These are phyloP conservation scores for Fusarium guadeloupense DNA, from an alignment of 2,329 filamentous ascomycete species.

Conservation along the genomic window DNA sequence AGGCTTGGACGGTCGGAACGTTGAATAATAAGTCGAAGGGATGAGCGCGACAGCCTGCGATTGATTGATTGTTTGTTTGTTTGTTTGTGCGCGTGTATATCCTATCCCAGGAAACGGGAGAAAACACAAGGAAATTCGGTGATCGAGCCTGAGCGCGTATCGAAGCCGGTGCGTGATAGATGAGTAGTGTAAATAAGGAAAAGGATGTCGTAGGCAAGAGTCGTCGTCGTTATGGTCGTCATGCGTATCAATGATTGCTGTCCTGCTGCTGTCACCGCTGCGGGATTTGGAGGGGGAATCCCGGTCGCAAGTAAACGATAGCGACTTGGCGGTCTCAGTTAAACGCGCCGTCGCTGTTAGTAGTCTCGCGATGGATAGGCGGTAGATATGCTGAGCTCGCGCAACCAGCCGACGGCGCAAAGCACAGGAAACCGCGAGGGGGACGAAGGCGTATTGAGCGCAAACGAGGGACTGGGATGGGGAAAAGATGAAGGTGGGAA, in stretches of 20 bases:
- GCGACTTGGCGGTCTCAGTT: constrained; percentile 16
- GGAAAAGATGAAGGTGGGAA: constrained; percentile 45
- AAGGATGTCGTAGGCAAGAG: constrained; percentile 5
- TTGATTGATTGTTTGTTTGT: constrained; percentile 7
- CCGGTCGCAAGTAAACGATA: constrained; percentile 32
- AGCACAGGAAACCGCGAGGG: constrained; percentile 29
- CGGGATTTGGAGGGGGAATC: constrained; percentile 13
- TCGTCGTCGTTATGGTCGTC: constrained; percentile 17
- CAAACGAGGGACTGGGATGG: constrained; percentile 50
- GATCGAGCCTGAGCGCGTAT: constrained; percentile 10
- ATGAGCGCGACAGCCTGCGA: constrained; percentile 16
- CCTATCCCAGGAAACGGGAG: constrained; percentile 8
- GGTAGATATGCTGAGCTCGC: constrained; percentile 29
- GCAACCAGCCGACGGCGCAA: constrained; percentile 34
- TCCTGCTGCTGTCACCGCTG: constrained; percentile 26
- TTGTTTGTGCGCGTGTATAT: constrained; percentile 13
- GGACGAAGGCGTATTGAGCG: constrained; percentile 38
- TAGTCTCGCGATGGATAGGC: constrained; percentile 18
- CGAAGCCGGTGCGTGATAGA: constrained; percentile 9
- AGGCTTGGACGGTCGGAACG: not conserved
- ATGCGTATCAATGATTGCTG: constrained; percentile 14
- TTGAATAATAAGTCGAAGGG: not conserved
- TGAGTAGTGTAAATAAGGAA: constrained; percentile 17
- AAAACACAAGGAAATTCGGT: constrained; percentile 22
- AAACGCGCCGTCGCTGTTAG: constrained; percentile 32